A percentile compares a stretch with the other conserved stretches of the same genome.
Conservation (phyloP, 805 yeast species). For the Monosporozyma unispora region DNA sequence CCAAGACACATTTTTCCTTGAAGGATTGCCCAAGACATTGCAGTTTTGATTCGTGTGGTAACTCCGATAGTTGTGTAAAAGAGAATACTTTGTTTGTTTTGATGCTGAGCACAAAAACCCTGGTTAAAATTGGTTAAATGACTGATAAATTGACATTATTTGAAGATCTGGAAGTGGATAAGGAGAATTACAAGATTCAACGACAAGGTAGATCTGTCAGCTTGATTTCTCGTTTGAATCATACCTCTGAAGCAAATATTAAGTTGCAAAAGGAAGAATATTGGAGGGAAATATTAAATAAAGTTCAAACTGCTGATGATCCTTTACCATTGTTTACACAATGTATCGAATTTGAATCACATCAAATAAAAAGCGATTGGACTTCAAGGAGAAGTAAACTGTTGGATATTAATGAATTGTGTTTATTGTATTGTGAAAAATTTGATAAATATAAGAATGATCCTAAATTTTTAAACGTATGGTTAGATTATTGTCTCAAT, state of each 20-base stretch:
- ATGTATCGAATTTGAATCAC: conserved; percentile 62
- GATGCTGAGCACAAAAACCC: too few species aligned
- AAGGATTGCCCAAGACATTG: background rate
- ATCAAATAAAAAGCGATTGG: conserved; percentile 54
- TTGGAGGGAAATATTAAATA: conserved; percentile 21
- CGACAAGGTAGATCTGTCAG: conserved; percentile 61
- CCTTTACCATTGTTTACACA: conserved; percentile 66
- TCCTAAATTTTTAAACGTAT: conserved; percentile 63
- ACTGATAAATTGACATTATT: conserved; percentile 16
- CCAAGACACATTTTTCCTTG: background rate
- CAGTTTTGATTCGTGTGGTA: background rate
- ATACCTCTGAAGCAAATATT: background rate
- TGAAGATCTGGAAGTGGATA: conserved; percentile 47
- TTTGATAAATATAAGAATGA: conserved; percentile 65
- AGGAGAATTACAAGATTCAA: conserved; percentile 67
- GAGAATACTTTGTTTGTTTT: too few species aligned
- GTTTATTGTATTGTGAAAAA: conserved; percentile 61
- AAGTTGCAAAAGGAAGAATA: conserved; percentile 27
- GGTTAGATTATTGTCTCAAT: conserved; percentile 54
- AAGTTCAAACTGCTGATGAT: conserved; percentile 59
- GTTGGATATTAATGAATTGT: conserved; percentile 54
- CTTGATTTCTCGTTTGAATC: conserved; percentile 29
- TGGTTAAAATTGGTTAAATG: background rate
- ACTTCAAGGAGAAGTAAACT: conserved; percentile 56
- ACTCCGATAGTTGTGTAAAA: background rate